phyloP scores from a whole-genome alignment of 805 yeast species.

The Ogataea trehalophila region DNA sequence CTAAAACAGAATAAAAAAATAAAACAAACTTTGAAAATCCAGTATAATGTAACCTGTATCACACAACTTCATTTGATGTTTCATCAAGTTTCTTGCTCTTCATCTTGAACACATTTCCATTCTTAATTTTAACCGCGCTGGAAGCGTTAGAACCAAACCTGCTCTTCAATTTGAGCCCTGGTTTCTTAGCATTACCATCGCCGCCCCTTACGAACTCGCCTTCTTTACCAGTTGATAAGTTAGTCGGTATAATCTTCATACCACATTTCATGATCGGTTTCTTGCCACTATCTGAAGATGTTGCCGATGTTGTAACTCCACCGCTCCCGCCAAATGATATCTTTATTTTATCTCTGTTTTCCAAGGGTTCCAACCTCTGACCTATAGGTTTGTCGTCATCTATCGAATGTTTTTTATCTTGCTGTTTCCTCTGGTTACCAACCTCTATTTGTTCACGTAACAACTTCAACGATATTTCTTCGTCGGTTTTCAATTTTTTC shows the following conservation, averaged over 20 bases:
- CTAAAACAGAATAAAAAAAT: too few species aligned
- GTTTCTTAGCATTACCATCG: constrained; percentile 1
- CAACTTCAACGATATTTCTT: constrained; percentile 36
- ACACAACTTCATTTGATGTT: not conserved
- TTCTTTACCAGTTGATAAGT: constrained; percentile 13
- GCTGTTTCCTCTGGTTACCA: constrained; percentile 28
- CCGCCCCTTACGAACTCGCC: constrained; percentile 5
- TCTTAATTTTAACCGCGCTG: not conserved
- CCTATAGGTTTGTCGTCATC: not conserved
- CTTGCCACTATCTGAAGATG: not conserved
- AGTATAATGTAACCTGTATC: not conserved
- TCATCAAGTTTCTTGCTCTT: not conserved
- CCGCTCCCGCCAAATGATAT: constrained; percentile 8
- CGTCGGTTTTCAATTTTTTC: constrained; percentile 39
- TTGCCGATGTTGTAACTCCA: not conserved
- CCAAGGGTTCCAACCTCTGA: not conserved
- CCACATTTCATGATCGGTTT: constrained; percentile 28
- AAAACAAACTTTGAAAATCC: not conserved
- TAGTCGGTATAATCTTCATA: constrained; percentile 22
- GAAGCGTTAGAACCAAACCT: constrained; percentile 1
- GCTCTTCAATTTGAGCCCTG: constrained; percentile 13
- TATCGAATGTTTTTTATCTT: not conserved
- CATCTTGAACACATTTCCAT: constrained; percentile 1
- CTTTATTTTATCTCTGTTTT: constrained; percentile 16
- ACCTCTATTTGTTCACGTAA: constrained; percentile 51